Evolutionary conservation across 2,329 filamentous ascomycete species (phyloP), one percentile per base, ranked within the genome.

Genomic region (Emmonsia crescens): DNA sequence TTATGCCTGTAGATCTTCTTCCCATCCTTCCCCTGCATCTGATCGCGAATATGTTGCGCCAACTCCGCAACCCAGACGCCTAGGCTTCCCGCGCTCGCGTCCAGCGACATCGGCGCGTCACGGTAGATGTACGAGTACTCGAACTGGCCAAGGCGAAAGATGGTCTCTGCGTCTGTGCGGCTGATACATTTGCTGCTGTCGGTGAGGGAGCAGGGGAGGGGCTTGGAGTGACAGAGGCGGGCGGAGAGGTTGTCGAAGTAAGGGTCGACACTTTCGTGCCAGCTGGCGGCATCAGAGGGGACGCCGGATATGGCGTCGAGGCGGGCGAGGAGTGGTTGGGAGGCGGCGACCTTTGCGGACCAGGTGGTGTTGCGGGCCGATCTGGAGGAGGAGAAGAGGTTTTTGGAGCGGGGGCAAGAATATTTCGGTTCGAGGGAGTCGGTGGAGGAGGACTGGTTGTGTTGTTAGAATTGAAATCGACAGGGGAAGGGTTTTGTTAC

Each of bases 171-270:
- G 51, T 85, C 76, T 0, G 75, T 72, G 67, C 85, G 84, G 2
- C 82, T 82, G 48, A 92, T 76, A 69, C 89, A 93, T 0, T 76
- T 74, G 0, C 75, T 66, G 0, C 73, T 75, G 55, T 67, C 65
- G 21, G 79, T 73, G 6, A 81, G 72, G 64, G 82, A 83, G 75
- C 89, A 93, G 0, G 89, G 89, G 0, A 92, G 77, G 0, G 88
- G 83, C 68, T 88, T 89, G 21, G 74, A 77, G 70, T 94, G 89
- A 72, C 89, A 94, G 70, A 91, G 86, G 0, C 89, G 82, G 0
- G 89, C 86, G 0, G 88, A 91, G 1, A 94, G 80, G 69, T 91
- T 94, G 72, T 94, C 90, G 68, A 86, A 94, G 76, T 94, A 94
- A 73, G 91, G 89, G 70, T 94, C 90, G 68, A 88, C 86, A 65